Evolutionary conservation across 202 grass and related monocot genomes (phyloP), one percentile per base, ranked within the genome.

Genomic region (Cymbopogon flexuosus): DNA sequence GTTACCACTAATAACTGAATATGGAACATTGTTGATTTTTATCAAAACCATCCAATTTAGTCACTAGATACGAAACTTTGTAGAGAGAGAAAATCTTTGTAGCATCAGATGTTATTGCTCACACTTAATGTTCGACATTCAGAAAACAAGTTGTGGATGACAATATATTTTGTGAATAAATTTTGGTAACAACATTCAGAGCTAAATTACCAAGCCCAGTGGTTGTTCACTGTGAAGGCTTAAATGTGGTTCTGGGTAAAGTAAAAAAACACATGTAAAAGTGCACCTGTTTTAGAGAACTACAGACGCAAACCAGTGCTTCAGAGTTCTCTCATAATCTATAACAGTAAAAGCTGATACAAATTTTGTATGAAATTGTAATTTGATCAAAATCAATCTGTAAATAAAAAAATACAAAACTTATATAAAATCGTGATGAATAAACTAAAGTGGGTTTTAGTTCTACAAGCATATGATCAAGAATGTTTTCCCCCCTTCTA

Each of bases 401-500:
- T 82, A 45, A 70, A 68, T 43, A 23, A 51, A 39, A 57, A 49
- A 63, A 65, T 51, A 18, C 15, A 51, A 47, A 47, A 21, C 10
- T 33, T 13, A 23, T 4, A 5, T 51, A 68, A 80, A 15, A 61
- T 22, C 10, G 19, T n/a, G 36, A 83, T 31, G 21, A 16, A 6
- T 34, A 83, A 6, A 24, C 15, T 15, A 72, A 1, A 73, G 8
- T 16, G 18, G 4, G 0, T 12, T 19, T 7, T 16, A 45, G 5
- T 81, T 60, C 6, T 77, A 72, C 18, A 6, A 77, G 9, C 54
- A 77, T 64, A 24, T 85, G 8, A 85, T 61, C 4, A 72, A 8
- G 13, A 67, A 64, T 72, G 5, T 4, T 49, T 49, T 13, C 5
- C 5, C 2, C 1, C 33, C 1, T 57, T 69, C 43, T 85, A 39